phyloP scores from a whole-genome alignment of 2,329 filamentous ascomycete genomes.

The Chalara sp. region DNA sequence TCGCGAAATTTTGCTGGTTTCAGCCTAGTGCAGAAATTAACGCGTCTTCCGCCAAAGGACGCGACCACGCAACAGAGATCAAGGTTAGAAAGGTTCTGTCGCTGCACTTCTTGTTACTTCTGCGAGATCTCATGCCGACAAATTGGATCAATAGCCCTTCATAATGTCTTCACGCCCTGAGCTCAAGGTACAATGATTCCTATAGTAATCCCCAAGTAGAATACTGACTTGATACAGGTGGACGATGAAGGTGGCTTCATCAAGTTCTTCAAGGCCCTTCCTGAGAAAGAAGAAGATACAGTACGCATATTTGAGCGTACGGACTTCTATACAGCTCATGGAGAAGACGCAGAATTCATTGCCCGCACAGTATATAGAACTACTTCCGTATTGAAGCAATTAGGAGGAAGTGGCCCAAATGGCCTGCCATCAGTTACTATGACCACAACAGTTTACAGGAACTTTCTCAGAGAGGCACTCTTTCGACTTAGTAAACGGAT shows the following conservation, averaged over 20 bases:
- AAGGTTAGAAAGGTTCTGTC: no score
- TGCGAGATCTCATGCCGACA: not conserved
- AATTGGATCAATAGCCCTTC: not conserved
- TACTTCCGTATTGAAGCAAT: conserved; percentile 85
- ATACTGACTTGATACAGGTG: conserved; percentile 47
- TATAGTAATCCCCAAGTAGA: no score
- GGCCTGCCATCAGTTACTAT: conserved; percentile 90
- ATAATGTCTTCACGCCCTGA: conserved; percentile 67
- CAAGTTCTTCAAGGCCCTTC: conserved; percentile 86
- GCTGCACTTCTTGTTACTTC: not conserved
- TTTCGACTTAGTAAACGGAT: conserved; percentile 86
- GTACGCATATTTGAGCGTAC: conserved; percentile 89
- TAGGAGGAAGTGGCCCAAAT: conserved; percentile 78
- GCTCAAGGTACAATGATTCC: conserved; percentile 48
- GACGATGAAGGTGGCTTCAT: conserved; percentile 98
- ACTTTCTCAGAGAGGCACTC: conserved; percentile 89
- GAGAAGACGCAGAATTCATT: conserved; percentile 77
- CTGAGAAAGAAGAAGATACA: conserved; percentile 62
- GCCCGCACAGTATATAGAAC: conserved; percentile 89
- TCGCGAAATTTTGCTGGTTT: not conserved
- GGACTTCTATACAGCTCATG: conserved; percentile 94
- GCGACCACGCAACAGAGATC: no score
- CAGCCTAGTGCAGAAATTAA: not conserved
- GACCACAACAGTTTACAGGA: conserved; percentile 89
- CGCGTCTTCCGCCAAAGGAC: no score